phyloP scores from a whole-genome alignment of 257 asterid genomes.

The Solanum medicagineum region DNA sequence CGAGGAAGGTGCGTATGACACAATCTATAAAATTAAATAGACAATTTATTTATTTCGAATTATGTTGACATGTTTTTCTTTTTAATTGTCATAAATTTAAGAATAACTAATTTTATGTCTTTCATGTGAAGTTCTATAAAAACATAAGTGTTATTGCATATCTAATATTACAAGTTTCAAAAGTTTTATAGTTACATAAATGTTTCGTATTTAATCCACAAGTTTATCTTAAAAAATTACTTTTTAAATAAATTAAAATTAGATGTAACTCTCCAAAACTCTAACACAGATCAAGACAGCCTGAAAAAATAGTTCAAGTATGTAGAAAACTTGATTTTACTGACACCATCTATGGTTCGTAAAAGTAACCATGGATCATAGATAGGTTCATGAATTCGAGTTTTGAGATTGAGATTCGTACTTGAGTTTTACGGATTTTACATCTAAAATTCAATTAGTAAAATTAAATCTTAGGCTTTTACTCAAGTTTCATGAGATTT shows the following conservation, averaged over 20 bases:
- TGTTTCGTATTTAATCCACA: background rate
- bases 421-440: no score
- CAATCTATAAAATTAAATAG: background rate
- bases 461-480: no score
- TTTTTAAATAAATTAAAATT: background rate
- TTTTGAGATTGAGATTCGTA: no score
- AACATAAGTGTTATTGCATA: background rate
- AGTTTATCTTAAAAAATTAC: background rate
- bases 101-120: background rate
- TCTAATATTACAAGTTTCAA: background rate
- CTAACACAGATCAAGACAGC: no score
- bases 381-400: no score
- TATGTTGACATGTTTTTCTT: background rate
- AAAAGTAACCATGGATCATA: no score
- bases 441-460: no score
- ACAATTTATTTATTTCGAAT: background rate
- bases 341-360: no score
- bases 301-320: no score
- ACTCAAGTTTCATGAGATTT: no score
- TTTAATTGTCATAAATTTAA: background rate
- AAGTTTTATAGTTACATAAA: background rate
- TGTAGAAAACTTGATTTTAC: no score
- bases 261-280: no score
- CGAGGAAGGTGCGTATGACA: background rate
- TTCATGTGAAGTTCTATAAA: background rate